phyloP scores from a whole-genome alignment of 1,284 basidiomycete genomes.

The Ganoderma meredithae region DNA sequence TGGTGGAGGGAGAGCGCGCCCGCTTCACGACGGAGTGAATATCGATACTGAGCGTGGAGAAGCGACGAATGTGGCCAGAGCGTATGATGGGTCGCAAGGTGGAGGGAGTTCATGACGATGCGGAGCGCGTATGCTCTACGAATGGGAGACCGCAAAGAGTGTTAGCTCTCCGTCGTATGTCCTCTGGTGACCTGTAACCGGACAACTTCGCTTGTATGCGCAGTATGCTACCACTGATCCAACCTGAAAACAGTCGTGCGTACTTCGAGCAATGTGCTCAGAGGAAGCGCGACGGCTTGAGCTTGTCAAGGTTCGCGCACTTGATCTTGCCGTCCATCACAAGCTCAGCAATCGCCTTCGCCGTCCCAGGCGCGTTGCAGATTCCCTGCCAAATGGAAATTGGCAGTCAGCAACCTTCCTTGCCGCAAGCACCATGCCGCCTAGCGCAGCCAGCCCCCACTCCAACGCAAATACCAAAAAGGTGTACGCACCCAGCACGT shows the following conservation, averaged over 20 bases:
- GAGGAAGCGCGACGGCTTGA: slow-evolving; percentile 39
- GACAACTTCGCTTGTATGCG: background rate
- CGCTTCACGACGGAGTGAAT: no score
- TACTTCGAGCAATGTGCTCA: slow-evolving; percentile 17
- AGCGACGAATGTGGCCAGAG: no score
- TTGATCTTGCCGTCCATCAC: slow-evolving; percentile 64
- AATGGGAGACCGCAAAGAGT: background rate
- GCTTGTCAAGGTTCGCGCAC: slow-evolving; percentile 56
- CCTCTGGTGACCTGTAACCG: no score
- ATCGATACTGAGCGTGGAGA: no score
- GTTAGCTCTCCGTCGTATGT: background rate
- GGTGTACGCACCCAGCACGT: slow-evolving; percentile 53
- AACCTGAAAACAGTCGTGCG: background rate
- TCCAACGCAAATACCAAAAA: background rate
- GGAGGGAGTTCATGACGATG: no score
- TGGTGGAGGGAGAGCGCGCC: no score
- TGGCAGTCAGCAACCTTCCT: background rate
- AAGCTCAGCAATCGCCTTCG: slow-evolving; percentile 62
- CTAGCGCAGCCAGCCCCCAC: background rate
- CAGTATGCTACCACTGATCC: background rate
- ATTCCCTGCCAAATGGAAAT: slow-evolving; percentile 56
- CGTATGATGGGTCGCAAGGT: no score
- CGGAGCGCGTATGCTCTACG: no score
- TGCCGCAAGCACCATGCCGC: background rate
- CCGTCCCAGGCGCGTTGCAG: slow-evolving; percentile 77